Evolutionary conservation across 2,329 filamentous ascomycete species (phyloP).

Genomic region (Colletotrichum graminicola): DNA sequence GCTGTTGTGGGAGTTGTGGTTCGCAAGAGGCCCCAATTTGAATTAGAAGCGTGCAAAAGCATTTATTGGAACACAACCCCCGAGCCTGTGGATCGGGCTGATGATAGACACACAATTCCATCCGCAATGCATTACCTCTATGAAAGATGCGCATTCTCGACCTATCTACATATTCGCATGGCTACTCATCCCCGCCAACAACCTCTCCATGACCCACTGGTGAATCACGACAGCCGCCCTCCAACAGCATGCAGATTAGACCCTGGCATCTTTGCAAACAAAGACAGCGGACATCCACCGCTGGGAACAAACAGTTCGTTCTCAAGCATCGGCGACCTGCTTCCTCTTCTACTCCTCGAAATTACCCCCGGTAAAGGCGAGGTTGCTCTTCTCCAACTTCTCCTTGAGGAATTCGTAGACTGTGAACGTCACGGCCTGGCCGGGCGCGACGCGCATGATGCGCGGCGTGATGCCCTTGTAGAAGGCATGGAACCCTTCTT

Average conservation of each 20-base stretch:
- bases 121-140: constrained; percentile 26
- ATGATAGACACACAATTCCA: constrained; percentile 29
- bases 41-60: constrained; percentile 3
- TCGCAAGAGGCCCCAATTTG: not conserved
- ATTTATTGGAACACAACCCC: not conserved
- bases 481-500: constrained; percentile 94
- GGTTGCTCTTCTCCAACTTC: constrained; percentile 75
- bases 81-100: constrained; percentile 32
- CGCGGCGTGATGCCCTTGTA: constrained; percentile 99
- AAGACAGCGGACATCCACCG: constrained; percentile 3
- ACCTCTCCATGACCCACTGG: not conserved
- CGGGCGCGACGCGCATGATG: constrained; percentile 96
- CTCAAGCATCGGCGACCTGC: not conserved
- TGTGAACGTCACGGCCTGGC: constrained; percentile 84
- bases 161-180: constrained; percentile 21
- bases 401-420: constrained; percentile 84
- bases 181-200: not conserved
- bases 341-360: constrained; percentile 72
- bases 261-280: constrained; percentile 23
- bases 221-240: not conserved
- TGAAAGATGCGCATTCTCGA: not conserved
- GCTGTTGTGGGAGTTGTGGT: not conserved
- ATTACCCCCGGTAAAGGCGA: constrained; percentile 69
- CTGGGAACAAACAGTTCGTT: not conserved
- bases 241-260: not conserved